Conservation (phyloP, 2,329 filamentous ascomycete species). For the Sporothrix euskadiensis region DNA sequence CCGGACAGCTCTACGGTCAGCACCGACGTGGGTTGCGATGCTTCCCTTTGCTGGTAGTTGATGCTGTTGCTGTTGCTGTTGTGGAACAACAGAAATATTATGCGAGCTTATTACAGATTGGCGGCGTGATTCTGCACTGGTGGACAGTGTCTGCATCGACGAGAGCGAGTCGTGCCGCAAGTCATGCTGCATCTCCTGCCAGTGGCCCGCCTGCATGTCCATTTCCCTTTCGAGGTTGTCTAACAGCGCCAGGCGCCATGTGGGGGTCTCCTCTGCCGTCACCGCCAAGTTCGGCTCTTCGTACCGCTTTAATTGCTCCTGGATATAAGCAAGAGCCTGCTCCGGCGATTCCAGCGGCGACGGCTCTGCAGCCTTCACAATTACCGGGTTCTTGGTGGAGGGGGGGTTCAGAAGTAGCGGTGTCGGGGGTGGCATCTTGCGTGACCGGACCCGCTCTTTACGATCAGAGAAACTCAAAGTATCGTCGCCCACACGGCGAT, state of each 20-base stretch:
- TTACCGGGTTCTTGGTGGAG: slow-evolving; percentile 45
- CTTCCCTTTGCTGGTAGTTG: slow-evolving; percentile 36
- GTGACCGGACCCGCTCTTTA: slow-evolving; percentile 46
- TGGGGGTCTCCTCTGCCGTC: slow-evolving; percentile 43
- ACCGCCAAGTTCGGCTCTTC: slow-evolving; percentile 42
- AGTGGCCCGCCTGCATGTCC: slow-evolving; percentile 59
- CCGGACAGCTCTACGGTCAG: slow-evolving; percentile 45
- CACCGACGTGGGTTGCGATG: slow-evolving; percentile 36
- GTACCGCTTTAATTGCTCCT: slow-evolving; percentile 53
- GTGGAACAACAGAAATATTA: slow-evolving; percentile 19
- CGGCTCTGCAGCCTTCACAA: slow-evolving; percentile 51
- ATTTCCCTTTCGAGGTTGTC: slow-evolving; percentile 64
- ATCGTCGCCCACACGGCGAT: slow-evolving; percentile 59
- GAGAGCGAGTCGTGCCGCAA: slow-evolving; percentile 55
- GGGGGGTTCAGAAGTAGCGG: slow-evolving; percentile 53
- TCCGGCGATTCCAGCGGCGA: slow-evolving; percentile 57
- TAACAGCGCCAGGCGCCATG: slow-evolving; percentile 52
- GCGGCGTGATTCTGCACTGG: slow-evolving; percentile 40
- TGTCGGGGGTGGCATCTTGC: slow-evolving; percentile 58
- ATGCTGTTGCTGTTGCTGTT: slow-evolving; percentile 32
- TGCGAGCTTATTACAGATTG: slow-evolving; percentile 34
- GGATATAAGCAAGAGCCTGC: slow-evolving; percentile 51
- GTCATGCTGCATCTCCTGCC: slow-evolving; percentile 58
- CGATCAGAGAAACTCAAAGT: slow-evolving; percentile 61
- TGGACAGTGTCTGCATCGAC: slow-evolving; percentile 43